Evolutionary conservation across 164 flowering plant genomes (phyloP), one percentile per base, ranked within the genome.

Genomic region (Warburgia ugandensis): DNA sequence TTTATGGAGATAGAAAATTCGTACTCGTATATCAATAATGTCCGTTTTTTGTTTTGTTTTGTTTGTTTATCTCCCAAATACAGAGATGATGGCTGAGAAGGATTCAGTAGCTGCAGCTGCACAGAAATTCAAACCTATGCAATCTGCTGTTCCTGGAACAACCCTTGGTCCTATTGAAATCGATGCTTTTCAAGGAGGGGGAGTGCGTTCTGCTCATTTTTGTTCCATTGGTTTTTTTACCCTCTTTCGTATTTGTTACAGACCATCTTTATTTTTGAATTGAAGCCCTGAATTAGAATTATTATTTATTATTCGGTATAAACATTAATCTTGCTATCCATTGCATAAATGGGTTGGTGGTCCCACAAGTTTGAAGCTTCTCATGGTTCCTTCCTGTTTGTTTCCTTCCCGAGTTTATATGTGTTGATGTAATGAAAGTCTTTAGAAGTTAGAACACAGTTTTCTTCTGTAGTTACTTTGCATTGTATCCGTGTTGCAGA

Each of bases 111-210:
- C 99, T 39, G 94, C 94, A 53, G 71, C 79, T 13, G 99, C 99
- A 42, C 76, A 64, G 47, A 83, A 62, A 50, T 86, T 83, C 66
- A 88, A 84, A 65, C 99, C 99, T 38, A 84, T 92, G 49, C 95
- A 88, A 66, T 88, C 99, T 60, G 95, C 99, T 71, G 99, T 92
- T 72, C 99, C 99, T 48, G 99, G 99, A 65, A 92, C 99, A 37
- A 92, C 99, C 42, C 69, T 92, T 60, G 99, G 99, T 50, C 91
- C 95, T 43, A 92, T 88, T 63, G 78, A 69, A 55, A 92, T 92
- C 44, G 71, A 88, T 67, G 96, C 99, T 55, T 92, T 92, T 67
- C 64, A 77, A 11, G 85, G 86, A 56, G 96, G 92, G 45, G 96
- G 86, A 76, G 96, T 92, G 76, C 64, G 80, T 27, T 50, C 17